A percentile compares a stretch with the other conserved stretches of the same genome.
phyloP scores from a whole-genome alignment of 192 early-diverging fungal species.

The Gorgonomyces haynaldii region DNA sequence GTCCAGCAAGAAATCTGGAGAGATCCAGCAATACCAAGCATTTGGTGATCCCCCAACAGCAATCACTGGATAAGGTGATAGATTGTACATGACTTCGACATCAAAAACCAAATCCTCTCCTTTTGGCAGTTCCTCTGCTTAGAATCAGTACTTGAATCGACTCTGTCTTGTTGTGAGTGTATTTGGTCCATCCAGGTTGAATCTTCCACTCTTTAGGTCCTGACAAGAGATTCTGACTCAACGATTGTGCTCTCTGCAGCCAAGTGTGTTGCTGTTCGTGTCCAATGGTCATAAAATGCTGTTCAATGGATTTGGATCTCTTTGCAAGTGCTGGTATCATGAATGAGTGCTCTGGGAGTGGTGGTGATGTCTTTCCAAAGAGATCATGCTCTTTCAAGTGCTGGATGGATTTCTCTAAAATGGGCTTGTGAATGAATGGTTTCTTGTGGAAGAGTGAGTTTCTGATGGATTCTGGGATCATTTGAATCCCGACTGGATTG shows the following conservation, averaged over 20 bases:
- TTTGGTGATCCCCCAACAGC: slow-evolving; percentile 61
- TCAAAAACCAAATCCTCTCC: slow-evolving; percentile 74
- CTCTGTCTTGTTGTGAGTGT: slow-evolving; percentile 33
- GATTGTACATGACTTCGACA: slow-evolving; percentile 60
- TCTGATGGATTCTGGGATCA: slow-evolving; percentile 41
- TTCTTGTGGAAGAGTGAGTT: slow-evolving; percentile 26
- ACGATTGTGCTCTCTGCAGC: slow-evolving; percentile 34
- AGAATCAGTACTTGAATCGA: not conserved
- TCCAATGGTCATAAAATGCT: slow-evolving; percentile 71
- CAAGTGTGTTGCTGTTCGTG: slow-evolving; percentile 48
- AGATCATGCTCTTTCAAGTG: slow-evolving; percentile 34
- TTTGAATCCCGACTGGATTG: slow-evolving; percentile 51
- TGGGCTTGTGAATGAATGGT: not conserved
- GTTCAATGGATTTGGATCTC: slow-evolving; percentile 36
- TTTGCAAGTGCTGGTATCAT: slow-evolving; percentile 39
- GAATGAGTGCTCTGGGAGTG: slow-evolving; percentile 31
- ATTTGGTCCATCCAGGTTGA: slow-evolving; percentile 72
- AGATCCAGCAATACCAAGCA: slow-evolving; percentile 89
- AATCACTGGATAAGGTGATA: slow-evolving; percentile 65
- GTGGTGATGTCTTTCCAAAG: slow-evolving; percentile 39
- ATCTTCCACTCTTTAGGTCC: slow-evolving; percentile 41
- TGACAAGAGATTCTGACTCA: slow-evolving; percentile 18
- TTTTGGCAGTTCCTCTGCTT: slow-evolving; percentile 15
- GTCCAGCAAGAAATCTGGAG: slow-evolving; percentile 50
- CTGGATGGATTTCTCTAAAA: not conserved